A percentile compares a stretch with the other conserved stretches of the same genome.
phyloP scores from a whole-genome alignment of 2,329 filamentous ascomycete species.

The Grosmannia serpens region DNA sequence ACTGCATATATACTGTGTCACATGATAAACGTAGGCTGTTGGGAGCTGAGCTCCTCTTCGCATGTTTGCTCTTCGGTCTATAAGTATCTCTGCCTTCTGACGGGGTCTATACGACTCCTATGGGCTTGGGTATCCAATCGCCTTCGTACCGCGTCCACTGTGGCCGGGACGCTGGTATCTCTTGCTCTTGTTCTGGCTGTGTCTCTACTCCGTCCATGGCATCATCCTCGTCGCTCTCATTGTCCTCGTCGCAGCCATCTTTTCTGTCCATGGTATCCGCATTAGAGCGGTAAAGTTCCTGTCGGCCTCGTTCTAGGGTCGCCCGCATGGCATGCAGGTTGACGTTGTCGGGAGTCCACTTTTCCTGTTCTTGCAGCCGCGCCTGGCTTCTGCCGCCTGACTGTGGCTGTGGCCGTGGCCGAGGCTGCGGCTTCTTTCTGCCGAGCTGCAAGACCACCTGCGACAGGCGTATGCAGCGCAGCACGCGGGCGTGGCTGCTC shows the following conservation, averaged over 20 bases:
- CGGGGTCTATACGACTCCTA: slow-evolving; percentile 34
- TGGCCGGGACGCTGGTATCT: slow-evolving; percentile 18
- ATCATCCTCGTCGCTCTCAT: not conserved
- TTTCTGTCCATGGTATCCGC: not conserved
- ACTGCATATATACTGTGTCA: not conserved
- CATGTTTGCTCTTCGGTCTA: no score
- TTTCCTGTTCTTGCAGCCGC: not conserved
- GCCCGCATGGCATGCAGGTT: slow-evolving; percentile 7
- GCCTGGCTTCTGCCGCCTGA: not conserved
- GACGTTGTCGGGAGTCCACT: slow-evolving; percentile 5
- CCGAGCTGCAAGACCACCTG: slow-evolving; percentile 11
- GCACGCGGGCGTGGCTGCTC: not conserved
- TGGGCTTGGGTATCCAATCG: slow-evolving; percentile 45
- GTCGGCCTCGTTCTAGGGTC: slow-evolving; percentile 3
- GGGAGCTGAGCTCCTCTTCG: not conserved
- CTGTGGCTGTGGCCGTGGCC: not conserved
- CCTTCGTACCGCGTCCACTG: slow-evolving; percentile 41
- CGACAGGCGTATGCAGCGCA: slow-evolving; percentile 18
- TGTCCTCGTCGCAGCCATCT: not conserved
- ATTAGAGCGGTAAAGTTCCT: not conserved
- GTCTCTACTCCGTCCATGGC: slow-evolving; percentile 11
- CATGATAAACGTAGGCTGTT: not conserved
- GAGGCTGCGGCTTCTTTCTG: not conserved
- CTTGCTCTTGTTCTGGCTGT: slow-evolving; percentile 2
- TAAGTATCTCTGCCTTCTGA: not conserved